A percentile compares a stretch with the other conserved stretches of the same genome.
These are phyloP conservation scores for Paramyrothecium sp. DNA, from an alignment of 2,329 filamentous ascomycete genomes.

Conservation along the genomic window DNA sequence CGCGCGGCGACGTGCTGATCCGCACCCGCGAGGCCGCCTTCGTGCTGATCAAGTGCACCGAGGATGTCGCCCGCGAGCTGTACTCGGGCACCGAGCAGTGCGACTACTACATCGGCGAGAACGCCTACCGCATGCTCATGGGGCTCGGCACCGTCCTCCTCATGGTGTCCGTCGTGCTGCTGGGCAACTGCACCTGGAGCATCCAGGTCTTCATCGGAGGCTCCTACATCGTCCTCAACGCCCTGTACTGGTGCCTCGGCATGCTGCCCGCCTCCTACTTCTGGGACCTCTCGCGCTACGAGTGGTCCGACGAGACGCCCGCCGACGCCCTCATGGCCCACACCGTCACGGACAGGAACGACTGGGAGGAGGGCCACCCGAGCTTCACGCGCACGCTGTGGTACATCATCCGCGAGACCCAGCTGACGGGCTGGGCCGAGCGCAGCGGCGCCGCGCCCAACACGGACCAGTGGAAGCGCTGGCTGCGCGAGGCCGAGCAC, in stretches of 20 bases:
- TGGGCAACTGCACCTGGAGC: conserved; percentile 62
- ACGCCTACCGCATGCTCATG: conserved; percentile 52
- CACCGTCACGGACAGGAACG: conserved; percentile 18
- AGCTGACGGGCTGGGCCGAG: conserved; percentile 50
- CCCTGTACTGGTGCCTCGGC: conserved; percentile 56
- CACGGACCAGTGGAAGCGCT: conserved; percentile 51
- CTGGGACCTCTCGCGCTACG: conserved; percentile 58
- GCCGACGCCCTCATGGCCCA: conserved; percentile 35
- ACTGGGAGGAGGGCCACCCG: conserved; percentile 37
- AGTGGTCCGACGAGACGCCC: conserved; percentile 38
- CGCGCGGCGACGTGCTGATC: conserved; percentile 59
- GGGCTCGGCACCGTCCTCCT: conserved; percentile 57
- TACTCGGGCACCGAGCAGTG: conserved; percentile 62
- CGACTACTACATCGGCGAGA: conserved; percentile 47
- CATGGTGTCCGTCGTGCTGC: conserved; percentile 59
- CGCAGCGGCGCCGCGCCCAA: conserved; percentile 49
- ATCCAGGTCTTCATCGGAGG: conserved; percentile 58
- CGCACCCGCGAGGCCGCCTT: conserved; percentile 60
- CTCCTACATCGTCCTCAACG: conserved; percentile 59
- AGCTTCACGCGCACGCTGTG: conserved; percentile 58
- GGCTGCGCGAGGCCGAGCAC: conserved; percentile 48
- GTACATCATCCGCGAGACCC: conserved; percentile 56
- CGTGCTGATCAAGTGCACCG: conserved; percentile 54
- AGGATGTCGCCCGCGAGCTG: conserved; percentile 61
- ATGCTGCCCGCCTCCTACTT: conserved; percentile 47